Base-by-base conservation (phyloP, 768 basidiomycete species). In the Boletus sensibilis region DNA sequence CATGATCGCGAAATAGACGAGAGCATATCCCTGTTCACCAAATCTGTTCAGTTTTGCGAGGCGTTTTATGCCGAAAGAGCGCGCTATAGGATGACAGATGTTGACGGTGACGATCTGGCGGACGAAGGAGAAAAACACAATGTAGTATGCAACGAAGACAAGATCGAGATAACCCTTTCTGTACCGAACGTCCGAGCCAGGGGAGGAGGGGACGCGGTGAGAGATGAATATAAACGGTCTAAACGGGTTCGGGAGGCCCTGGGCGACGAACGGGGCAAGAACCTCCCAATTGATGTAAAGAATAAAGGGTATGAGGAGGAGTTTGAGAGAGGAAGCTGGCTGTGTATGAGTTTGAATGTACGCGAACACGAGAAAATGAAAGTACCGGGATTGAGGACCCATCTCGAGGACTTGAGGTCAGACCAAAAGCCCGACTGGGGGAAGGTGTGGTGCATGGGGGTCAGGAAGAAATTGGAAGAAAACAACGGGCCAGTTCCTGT, bases 1-100 rank as follows among this genome's bases (percentile, higher is more conserved):
- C 59, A 86, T 86, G 58, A 84, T 53, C 1, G 76, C 62, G 63
- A 92, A 95, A 72, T 98, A 99, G 14, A 91, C 60, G 43, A 91
- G 49, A 0, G 94, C 91, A 70, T 99, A 97, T 0, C 83, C 85
- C 68, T 96, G 96, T 74, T 99, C 96, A 20, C 86, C 90, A 65
- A 98, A 98, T 35, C 96, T 78, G 52, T 86, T 83, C 14, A 94
- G 70, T 71, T 95, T 97, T 23, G 68, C 68, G 55, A 74, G 71
- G 58, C 79, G 84, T 65, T 76, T 81, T 47, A 99, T 81, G 2
- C 94, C 89, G 53, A 88, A 85, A 56, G 79, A 77, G 34, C 76
- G 79, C 0, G 88, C 94, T 37, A 94, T 60, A 2, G 89, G 90
- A 23, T 76, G 75, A 42, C 85, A 83, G 12, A 92, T 35, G 53